Evolutionary conservation across 768 basidiomycete species (phyloP), one percentile per base, ranked within the genome.

Genomic region (Coprinopsis sp.): DNA sequence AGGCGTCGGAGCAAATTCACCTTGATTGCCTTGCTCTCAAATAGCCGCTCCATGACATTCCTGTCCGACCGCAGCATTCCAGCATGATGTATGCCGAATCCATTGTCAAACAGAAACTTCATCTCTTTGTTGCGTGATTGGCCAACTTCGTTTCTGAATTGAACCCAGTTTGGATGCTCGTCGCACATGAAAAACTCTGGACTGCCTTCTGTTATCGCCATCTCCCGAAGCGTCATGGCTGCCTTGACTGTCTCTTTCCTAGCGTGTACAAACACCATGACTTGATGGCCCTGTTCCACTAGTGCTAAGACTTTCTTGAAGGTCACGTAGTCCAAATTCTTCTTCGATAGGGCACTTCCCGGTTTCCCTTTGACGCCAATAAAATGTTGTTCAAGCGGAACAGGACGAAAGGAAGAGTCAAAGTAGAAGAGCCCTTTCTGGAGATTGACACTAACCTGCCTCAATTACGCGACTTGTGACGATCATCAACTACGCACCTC

Each of bases 241-340:
- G 89, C 80, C 61, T 95, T 96, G 43, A 98, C 96, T 0, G 96
- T 99, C 60, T 98, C 96, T 68, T 96, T 98, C 24, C 96, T 79
- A 12, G 96, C 91, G 64, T 99, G 96, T 7, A 99, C 96, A 58
- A 99, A 99, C 1, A 99, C 94, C 94, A 99, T 98, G 50, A 96
- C 92, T 64, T 98, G 96, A 67, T 99, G 96, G 2, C 94, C 96
- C 55, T 83, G 78, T n/a, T 68, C 74, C 23, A 98, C 89, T 5
- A 98, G 72, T 27, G 88, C 86, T 3, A 85, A 77, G 16, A 98
- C 92, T 67, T 95, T 97, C 55, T 94, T 76, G 55, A 87, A 98
- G 1, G 89, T 84, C 21, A 91, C 91, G 21, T 71, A 70, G 63
- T 99, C 96, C 42, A 98, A 73, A 56, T 94, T 95, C 58, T 80